Base-by-base conservation (phyloP, 768 basidiomycete genomes). In the Termitomyces sp. region DNA sequence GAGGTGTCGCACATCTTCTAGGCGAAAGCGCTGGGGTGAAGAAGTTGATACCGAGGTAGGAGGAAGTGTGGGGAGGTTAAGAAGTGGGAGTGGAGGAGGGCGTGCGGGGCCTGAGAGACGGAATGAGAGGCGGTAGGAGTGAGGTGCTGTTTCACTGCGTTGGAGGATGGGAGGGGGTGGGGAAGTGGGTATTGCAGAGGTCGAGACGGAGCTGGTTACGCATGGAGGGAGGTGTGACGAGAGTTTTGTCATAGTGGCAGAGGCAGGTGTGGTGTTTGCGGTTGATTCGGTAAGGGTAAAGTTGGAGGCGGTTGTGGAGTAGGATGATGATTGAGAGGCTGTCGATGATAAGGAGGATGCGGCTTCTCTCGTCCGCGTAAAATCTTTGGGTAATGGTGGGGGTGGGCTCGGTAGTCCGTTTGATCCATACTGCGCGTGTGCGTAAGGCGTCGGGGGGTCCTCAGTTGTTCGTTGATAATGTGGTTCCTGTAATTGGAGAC, bases 1-100 rank as follows among this genome's bases (percentile, higher is more conserved):
- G 49, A 85, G 66, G 28, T 79, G 83, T 33, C 86, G 86, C 72
- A 86, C 81, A 58, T 73, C 81, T 47, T 75, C 72, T 61, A 85
- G 67, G 13, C 78, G 74, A 43, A 43, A 28, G n/a, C 13, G 65
- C 64, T 32, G 33, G 1, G 54, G 26, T 12, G 61, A 38, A 40
- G 48, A 26, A 28, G 40, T 30, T 9, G 20, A 13, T 0, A 65
- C 63, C 0, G 55, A 51, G 7, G 72, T 65, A 7, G 70, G 64
- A 7, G 77, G 77, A 13, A 84, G 68, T 20, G 73, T 72, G 4
- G 85, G 85, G 4, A 87, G 70, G 64, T 76, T 78, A 18, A 79
- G 65, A 47, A 82, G 63, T 3, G 83, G 70, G 28, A 75, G 45
- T 5, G 72, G 69, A 20, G 71, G 72, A 2, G 68, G 68, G 10